These are phyloP conservation scores for Thelephora terrestris DNA, from an alignment of 1,284 basidiomycete genomes.

Conservation along the genomic window DNA sequence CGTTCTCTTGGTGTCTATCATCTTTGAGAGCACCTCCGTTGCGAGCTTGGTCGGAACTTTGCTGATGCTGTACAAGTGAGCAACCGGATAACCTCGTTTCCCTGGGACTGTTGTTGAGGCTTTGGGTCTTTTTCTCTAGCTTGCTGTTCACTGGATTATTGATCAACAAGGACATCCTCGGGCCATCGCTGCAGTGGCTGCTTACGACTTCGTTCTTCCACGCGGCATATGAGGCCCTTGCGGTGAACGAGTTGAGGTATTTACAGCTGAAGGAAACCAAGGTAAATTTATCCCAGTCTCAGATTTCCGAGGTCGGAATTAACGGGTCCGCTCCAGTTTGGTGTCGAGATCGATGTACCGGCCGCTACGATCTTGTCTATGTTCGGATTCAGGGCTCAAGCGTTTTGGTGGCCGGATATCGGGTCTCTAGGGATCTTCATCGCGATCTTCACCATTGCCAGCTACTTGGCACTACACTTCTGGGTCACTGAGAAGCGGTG, in stretches of 20 bases:
- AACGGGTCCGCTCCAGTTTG: conserved; percentile 46
- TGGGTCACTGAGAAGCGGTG: conserved; percentile 87
- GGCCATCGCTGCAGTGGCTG: conserved; percentile 69
- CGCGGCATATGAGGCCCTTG: conserved; percentile 93
- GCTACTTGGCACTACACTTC: conserved; percentile 75
- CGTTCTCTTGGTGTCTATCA: conserved; percentile 83
- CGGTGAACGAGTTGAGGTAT: conserved; percentile 92
- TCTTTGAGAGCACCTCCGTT: conserved; percentile 77
- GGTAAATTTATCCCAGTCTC: conserved; percentile 32
- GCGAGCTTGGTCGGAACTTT: conserved; percentile 91
- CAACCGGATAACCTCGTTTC: conserved; percentile 10
- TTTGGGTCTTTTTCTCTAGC: conserved; percentile 33
- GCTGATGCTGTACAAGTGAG: conserved; percentile 96
- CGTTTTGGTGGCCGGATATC: conserved; percentile 96
- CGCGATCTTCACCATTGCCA: conserved; percentile 59
- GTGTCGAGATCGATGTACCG: conserved; percentile 88
- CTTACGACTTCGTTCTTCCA: conserved; percentile 95
- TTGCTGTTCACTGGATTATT: conserved; percentile 91
- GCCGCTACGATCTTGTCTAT: conserved; percentile 88
- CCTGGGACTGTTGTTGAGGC: conserved; percentile 1
- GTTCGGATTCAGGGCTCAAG: conserved; percentile 82
- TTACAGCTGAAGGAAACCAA: conserved; percentile 86
- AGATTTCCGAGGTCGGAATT: not conserved
- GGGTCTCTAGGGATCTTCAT: conserved; percentile 79
- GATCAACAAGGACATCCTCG: conserved; percentile 87